Conservation (phyloP, 441 rosid species). For the Populus tomentosa region DNA sequence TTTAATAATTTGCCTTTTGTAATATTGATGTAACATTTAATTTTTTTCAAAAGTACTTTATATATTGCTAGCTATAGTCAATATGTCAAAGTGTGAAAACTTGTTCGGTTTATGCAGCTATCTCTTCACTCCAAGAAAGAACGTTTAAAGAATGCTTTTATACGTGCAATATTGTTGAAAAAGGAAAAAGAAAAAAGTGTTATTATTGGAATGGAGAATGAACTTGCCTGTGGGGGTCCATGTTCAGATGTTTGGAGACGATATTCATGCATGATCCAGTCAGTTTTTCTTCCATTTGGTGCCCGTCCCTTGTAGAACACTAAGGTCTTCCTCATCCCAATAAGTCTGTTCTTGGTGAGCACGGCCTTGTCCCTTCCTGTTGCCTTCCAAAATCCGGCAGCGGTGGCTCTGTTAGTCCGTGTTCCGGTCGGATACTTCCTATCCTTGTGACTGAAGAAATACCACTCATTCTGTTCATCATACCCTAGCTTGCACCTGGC, state of each 20-base stretch:
- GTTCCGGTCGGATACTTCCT: slow-evolving; percentile 91
- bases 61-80: neutral
- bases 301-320: slow-evolving; percentile 93
- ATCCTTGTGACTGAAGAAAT: slow-evolving; percentile 93
- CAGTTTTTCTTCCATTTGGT: slow-evolving; percentile 79
- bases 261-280: slow-evolving; percentile 97
- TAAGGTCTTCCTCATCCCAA: slow-evolving; percentile 94
- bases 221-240: slow-evolving; percentile 67
- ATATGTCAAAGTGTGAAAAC: neutral
- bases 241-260: slow-evolving; percentile 70
- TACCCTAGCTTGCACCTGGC: slow-evolving; percentile 74
- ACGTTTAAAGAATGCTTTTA: neutral
- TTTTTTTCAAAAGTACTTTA: neutral
- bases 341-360: slow-evolving; percentile 57
- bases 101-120: neutral
- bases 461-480: slow-evolving; percentile 83
- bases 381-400: slow-evolving; percentile 97
- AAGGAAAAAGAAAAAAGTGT: no score
- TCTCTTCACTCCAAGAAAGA: neutral
- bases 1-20: neutral
- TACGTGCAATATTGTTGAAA: neutral
- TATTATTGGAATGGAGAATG: no score
- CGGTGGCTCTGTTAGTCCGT: slow-evolving; percentile 84
- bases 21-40: neutral
- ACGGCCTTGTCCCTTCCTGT: slow-evolving; percentile 93